phyloP scores from a whole-genome alignment of 1,284 basidiomycete genomes.

The Cutaneotrichosporon dermatis region DNA sequence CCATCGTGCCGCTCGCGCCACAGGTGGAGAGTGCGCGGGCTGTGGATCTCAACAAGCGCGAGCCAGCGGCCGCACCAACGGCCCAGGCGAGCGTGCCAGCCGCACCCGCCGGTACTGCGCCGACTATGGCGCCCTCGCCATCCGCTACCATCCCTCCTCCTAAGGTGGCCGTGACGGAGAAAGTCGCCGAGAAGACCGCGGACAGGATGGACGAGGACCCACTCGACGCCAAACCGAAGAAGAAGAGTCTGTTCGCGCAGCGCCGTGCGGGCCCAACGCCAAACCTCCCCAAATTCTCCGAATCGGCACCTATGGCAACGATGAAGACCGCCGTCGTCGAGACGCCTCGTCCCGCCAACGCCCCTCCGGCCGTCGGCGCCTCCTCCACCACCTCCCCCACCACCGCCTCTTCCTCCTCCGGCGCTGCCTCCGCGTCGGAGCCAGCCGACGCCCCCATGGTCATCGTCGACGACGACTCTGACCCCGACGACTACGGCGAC shows the following conservation, averaged over 20 bases:
- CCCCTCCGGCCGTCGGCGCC: not conserved
- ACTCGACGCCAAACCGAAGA: constrained; percentile 19
- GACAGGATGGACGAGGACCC: constrained; percentile 9
- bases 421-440: not conserved
- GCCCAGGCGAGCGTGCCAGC: not conserved
- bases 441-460: not conserved
- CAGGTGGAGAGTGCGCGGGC: not conserved
- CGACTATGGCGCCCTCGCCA: no score
- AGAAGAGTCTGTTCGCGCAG: constrained; percentile 36
- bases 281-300: constrained; percentile 21
- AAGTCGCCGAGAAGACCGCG: not conserved
- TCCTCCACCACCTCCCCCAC: not conserved
- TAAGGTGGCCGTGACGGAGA: not conserved
- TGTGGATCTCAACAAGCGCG: not conserved
- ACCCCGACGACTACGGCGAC: constrained; percentile 33
- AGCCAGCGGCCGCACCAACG: not conserved
- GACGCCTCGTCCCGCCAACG: constrained; percentile 9
- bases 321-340: constrained; percentile 34
- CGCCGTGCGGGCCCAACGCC: constrained; percentile 12
- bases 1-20: not conserved
- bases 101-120: not conserved
- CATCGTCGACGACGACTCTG: constrained; percentile 21
- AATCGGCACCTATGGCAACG: constrained; percentile 26
- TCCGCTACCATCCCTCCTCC: not conserved
- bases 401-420: not conserved